Conservation (phyloP, 2,329 filamentous ascomycete species). For the Dactylonectria macrodidyma region DNA sequence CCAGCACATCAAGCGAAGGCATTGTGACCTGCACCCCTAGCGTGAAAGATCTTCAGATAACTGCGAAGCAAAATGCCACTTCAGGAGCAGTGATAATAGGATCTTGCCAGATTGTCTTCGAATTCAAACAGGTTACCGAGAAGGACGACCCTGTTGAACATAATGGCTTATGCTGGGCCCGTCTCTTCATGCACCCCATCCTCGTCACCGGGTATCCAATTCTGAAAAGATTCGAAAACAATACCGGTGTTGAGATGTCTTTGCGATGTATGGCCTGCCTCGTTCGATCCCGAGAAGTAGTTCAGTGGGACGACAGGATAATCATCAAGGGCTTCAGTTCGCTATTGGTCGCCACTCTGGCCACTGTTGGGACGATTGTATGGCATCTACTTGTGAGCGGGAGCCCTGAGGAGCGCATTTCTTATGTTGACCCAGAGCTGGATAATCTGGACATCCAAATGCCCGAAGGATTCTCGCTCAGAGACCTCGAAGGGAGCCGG, state of each 20-base stretch:
- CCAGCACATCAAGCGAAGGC: neutral
- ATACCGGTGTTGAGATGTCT: conserved; percentile 24
- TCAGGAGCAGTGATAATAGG: neutral
- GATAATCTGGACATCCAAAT: neutral
- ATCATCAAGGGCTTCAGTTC: conserved; percentile 32
- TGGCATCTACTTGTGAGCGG: conserved; percentile 27
- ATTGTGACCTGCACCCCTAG: neutral
- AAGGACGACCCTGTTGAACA: too few relatives aligned
- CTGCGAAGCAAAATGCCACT: neutral
- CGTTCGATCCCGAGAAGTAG: conserved; percentile 3
- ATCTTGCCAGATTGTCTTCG: neutral
- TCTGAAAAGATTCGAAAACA: conserved; percentile 4
- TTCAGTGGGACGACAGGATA: conserved; percentile 11
- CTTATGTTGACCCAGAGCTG: conserved; percentile 23
- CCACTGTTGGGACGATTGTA: conserved; percentile 7
- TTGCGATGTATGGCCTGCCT: neutral
- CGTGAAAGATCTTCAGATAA: neutral
- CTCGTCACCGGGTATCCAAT: conserved; percentile 18
- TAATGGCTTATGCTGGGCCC: conserved; percentile 27
- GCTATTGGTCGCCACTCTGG: conserved; percentile 9
- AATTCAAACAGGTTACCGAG: neutral
- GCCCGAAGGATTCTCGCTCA: neutral
- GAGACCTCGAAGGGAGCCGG: conserved; percentile 13
- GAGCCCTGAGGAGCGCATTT: conserved; percentile 6
- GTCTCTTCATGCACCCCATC: neutral